Base-by-base conservation (phyloP, 495 filamentous ascomycete genomes). In the Ramalina peruviana region DNA sequence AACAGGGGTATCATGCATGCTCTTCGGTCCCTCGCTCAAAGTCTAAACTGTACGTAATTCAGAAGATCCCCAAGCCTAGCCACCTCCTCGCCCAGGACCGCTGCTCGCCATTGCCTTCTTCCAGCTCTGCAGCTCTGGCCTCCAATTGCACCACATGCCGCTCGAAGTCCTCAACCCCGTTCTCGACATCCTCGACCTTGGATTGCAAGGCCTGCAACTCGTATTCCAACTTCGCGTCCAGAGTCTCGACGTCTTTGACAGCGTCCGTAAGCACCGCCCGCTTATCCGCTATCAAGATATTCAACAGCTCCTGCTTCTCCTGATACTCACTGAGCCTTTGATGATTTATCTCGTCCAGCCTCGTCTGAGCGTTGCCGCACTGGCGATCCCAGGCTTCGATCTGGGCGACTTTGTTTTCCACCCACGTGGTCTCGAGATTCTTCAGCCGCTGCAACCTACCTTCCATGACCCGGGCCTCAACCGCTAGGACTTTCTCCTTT, bases 171-270 rank as follows among this genome's bases (percentile, higher is more conserved):
- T 63, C 68, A 10, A 94, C 73, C 0, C 85, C 85, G 44, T 86
- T 80, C 57, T 95, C 90, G 36, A 95, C 83, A 57, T 98, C 92
- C 52, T 84, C 77, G 30, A 96, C 83, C 58, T 86, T 88, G 17
- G 81, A 82, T 43, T 83, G 73, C 20, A 98, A 69, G 20, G 79
- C 83, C 46, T 79, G 76, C 36, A 97, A 77, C 67, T 98, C 93
- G 62, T 98, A 98, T 58, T 98, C 90, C 52, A 98, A 71, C 71
- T 90, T 92, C 19, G 86, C 86, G 6, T 81, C 80, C 39, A 95
- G 69, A 19, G 81, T 70, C 61, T 95, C 93, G 17, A 96, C 75
- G 52, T 88, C 85, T 61, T 82, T 85, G 49, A 93, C 72, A 26
- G 72, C 73, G 51, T 95, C 92, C 25, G 72, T 79, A 44, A 94